Evolutionary conservation across 176 grass and related monocot genomes (phyloP).

Genomic region (Ampelocalamus luodianensis): DNA sequence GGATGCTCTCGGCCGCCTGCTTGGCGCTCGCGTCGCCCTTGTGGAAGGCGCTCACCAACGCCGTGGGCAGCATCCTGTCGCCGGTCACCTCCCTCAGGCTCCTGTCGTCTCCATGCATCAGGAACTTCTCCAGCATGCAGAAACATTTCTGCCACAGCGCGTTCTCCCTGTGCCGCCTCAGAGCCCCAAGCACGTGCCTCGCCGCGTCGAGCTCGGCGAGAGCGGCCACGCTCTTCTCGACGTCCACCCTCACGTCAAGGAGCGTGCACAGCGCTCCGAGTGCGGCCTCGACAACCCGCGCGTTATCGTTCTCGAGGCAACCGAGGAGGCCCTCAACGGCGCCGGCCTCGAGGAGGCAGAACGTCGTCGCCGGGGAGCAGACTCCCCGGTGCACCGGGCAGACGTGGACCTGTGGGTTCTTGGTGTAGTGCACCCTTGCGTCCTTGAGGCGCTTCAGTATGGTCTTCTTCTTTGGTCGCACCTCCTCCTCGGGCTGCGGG

Average conservation of each 20-base stretch:
- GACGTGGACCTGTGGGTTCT: conserved; percentile 18
- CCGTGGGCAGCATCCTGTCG: conserved; percentile 66
- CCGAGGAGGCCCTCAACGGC: conserved; percentile 62
- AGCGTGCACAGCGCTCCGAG: conserved; percentile 75
- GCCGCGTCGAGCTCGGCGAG: conserved; percentile 46
- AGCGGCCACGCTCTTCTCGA: conserved; percentile 60
- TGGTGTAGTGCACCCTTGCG: conserved; percentile 54
- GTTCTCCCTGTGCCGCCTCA: conserved; percentile 74
- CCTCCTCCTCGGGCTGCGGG: conserved; percentile 46
- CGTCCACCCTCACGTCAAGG: conserved; percentile 74
- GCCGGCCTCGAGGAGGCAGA: conserved; percentile 69
- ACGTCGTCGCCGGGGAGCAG: conserved; percentile 56
- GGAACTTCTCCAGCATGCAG: conserved; percentile 73
- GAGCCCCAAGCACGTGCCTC: conserved; percentile 51
- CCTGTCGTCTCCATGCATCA: conserved; percentile 58
- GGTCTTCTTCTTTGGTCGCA: conserved; percentile 51
- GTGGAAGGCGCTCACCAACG: conserved; percentile 72
- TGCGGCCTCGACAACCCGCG: conserved; percentile 61
- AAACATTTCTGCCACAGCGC: conserved; percentile 69
- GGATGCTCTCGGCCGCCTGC: conserved; percentile 76
- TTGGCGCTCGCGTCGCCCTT: conserved; percentile 63
- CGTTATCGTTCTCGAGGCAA: conserved; percentile 65
- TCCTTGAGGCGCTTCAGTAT: conserved; percentile 53
- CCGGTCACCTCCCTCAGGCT: conserved; percentile 54
- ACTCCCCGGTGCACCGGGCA: conserved; percentile 77